Evolutionary conservation across 2,329 filamentous ascomycete genomes (phyloP).

Genomic region (Tympanopsis confertula): DNA sequence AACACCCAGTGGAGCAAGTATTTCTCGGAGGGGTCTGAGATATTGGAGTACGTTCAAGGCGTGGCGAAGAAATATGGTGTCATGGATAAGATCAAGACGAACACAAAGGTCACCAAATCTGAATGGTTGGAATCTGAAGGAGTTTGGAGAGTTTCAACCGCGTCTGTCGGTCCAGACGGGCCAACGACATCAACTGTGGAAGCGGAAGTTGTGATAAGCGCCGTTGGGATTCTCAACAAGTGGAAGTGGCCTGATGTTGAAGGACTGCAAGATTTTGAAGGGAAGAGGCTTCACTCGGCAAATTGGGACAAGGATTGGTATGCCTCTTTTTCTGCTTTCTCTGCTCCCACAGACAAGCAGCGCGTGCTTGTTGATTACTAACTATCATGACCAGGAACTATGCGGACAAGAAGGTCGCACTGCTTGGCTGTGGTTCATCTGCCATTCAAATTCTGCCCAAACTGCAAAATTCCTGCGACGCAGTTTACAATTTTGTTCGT

Average conservation of each 20-base stretch:
- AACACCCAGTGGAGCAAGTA: conserved; percentile 10
- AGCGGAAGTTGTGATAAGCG: background rate
- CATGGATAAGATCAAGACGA: too few species aligned
- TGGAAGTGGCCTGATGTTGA: background rate
- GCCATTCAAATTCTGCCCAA: conserved; percentile 38
- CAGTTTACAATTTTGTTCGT: conserved; percentile 37
- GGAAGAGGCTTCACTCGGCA: background rate
- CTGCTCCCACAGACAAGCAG: too few species aligned
- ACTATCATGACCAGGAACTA: conserved; percentile 26
- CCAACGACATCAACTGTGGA: background rate
- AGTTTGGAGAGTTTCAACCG: too few species aligned
- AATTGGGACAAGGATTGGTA: background rate
- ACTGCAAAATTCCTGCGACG: conserved; percentile 32
- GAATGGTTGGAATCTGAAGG: too few species aligned
- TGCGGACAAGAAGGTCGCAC: conserved; percentile 30
- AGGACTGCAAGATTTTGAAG: background rate
- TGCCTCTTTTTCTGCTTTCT: too few species aligned
- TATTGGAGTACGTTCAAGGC: conserved; percentile 8
- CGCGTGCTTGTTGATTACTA: background rate
- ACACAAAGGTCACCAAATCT: background rate
- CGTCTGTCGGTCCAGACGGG: too few species aligned
- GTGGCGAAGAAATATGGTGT: conserved; percentile 10
- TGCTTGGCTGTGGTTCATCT: conserved; percentile 40
- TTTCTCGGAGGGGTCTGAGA: conserved; percentile 9
- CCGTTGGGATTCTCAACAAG: background rate